phyloP scores from a whole-genome alignment of 148 eudicot genomes.

The Cornus controversa region DNA sequence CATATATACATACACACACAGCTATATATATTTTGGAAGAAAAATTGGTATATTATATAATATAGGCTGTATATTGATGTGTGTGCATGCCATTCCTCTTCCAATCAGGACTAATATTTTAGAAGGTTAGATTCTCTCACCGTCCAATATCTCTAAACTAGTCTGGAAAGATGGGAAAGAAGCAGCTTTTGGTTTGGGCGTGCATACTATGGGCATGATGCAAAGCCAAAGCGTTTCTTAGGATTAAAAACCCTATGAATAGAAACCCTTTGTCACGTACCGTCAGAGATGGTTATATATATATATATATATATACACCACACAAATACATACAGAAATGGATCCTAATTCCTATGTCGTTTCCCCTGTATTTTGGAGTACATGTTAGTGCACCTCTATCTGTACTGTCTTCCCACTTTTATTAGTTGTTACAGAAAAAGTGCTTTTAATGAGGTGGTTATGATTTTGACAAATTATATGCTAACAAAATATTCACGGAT shows the following conservation, averaged over 20 bases:
- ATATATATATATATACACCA: too few relatives aligned
- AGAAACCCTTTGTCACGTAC: neutral
- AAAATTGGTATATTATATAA: too few relatives aligned
- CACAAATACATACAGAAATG: too few relatives aligned
- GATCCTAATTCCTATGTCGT: too few relatives aligned
- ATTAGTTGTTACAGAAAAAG: neutral
- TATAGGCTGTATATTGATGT: neutral
- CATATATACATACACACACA: too few relatives aligned
- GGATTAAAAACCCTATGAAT: neutral
- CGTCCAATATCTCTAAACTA: neutral
- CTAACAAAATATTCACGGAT: too few relatives aligned
- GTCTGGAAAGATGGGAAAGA: neutral
- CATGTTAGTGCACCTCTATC: constrained; percentile 31
- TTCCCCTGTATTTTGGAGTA: neutral
- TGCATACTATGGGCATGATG: neutral
- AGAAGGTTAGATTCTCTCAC: neutral
- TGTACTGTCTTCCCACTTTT: constrained; percentile 32
- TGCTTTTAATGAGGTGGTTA: neutral
- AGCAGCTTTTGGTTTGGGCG: neutral
- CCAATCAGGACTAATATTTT: neutral
- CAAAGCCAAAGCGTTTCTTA: neutral
- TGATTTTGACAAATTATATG: too few relatives aligned
- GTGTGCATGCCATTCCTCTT: neutral
- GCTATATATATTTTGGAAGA: too few relatives aligned
- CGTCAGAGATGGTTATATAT: too few relatives aligned